phyloP scores from a whole-genome alignment of 2,329 filamentous ascomycete genomes.

The Geosmithia flava region DNA sequence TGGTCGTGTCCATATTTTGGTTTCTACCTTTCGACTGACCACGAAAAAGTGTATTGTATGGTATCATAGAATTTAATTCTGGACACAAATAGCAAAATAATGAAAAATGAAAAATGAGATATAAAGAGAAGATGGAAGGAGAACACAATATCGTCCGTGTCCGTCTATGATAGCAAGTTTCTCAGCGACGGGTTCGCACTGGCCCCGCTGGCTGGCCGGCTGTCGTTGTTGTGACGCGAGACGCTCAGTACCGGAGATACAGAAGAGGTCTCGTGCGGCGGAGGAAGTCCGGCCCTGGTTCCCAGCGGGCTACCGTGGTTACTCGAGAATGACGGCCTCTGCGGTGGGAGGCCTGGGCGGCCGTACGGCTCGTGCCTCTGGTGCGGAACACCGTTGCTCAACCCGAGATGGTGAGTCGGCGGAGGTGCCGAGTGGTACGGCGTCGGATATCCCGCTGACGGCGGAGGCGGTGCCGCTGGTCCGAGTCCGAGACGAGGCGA shows the following conservation, averaged over 20 bases:
- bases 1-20: no score
- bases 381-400: slow-evolving; percentile 20
- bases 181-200: slow-evolving; percentile 66
- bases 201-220: slow-evolving; percentile 46
- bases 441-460: slow-evolving; percentile 9
- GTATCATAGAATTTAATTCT: no score
- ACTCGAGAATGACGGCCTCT: slow-evolving; percentile 27
- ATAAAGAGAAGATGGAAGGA: not conserved
- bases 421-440: slow-evolving; percentile 10
- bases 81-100: no score
- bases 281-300: slow-evolving; percentile 23
- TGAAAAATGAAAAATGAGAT: not conserved
- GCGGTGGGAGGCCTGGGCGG: slow-evolving; percentile 27
- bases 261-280: slow-evolving; percentile 14
- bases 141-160: not conserved
- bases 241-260: slow-evolving; percentile 10
- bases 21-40: no score
- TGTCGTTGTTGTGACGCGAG: slow-evolving; percentile 20
- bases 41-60: no score
- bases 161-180: slow-evolving; percentile 53
- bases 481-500: slow-evolving; percentile 32
- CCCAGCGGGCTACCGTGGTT: slow-evolving; percentile 32
- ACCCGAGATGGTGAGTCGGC: slow-evolving; percentile 9
- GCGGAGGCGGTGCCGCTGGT: slow-evolving; percentile 27
- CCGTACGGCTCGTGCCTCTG: slow-evolving; percentile 17